Evolutionary conservation across 2,329 filamentous ascomycete genomes (phyloP), one percentile per base, ranked within the genome.

Genomic region (Ophiocordyceps unilateralis): DNA sequence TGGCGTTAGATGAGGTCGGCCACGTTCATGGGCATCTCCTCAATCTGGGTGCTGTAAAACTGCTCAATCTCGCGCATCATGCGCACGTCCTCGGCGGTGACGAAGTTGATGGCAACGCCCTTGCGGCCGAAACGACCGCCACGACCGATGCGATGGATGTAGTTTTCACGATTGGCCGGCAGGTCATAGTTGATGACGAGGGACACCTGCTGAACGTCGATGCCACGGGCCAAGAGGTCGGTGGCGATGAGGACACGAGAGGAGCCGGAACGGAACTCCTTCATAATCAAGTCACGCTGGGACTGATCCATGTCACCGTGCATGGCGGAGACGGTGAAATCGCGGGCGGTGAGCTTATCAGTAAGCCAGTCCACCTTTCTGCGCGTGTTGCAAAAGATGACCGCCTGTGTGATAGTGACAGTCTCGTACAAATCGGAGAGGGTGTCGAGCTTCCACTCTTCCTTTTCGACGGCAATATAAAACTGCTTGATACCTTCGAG

Each of bases 31-130:
- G 91, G 91, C 91, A 98, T 98, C 78, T 98, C 91, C 72, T 98
- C 91, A 55, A 98, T 96, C 74, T 98, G 91, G 66, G 91, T 98
- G 78, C 86, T 94, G 82, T 98, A 98, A 78, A 96, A 98, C 73
- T 95, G 86, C 69, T 98, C 91, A 56, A 98, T 98, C 60, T 98
- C 91, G 52, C 91, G 79, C 55, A 98, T 73, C 59, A 98, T 98
- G 59, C 91, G 83, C 46, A 98, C 91, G 60, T 98, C 91, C 55
- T 98, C 91, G 58, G 84, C 93, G 3, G 91, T 98, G 51, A 98
- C 91, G 58, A 98, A 98, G 70, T 98, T 98, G 73, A 98, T 98
- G 32, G 91, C 91, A 51, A 98, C 91, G 74, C 91, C 91, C 71
- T 98, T 98, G 56, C 91, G 78, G 55, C 91, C 91, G 56, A 98